Conservation (phyloP, 305 asterid species). For the Plantago coronopus region DNA sequence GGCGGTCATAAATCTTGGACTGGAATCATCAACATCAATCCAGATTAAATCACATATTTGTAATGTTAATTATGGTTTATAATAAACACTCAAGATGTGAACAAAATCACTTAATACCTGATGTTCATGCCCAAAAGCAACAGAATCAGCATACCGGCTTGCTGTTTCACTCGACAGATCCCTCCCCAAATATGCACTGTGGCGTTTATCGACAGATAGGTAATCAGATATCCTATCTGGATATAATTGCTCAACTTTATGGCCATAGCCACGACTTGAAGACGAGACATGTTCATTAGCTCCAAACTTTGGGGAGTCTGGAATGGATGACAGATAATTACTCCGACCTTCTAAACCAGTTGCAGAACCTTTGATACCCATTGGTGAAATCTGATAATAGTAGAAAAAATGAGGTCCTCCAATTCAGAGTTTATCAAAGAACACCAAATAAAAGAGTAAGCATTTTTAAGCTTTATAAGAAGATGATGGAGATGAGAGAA, state of each 20-base stretch:
- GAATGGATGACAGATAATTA: conserved; percentile 56
- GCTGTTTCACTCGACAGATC: conserved; percentile 71
- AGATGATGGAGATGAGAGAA: too few species aligned
- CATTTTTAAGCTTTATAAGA: too few species aligned
- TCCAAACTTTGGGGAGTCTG: conserved; percentile 67
- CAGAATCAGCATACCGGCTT: conserved; percentile 64
- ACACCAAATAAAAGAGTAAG: conserved; percentile 2
- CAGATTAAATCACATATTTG: conserved; percentile 12
- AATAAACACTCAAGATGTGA: conserved; percentile 15
- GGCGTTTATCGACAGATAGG: conserved; percentile 68
- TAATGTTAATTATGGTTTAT: not conserved
- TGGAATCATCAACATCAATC: conserved; percentile 26
- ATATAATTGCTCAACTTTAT: conserved; percentile 66
- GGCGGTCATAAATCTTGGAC: conserved; percentile 72
- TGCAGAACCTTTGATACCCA: conserved; percentile 62
- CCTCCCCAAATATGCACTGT: conserved; percentile 57
- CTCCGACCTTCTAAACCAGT: conserved; percentile 70
- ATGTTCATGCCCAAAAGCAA: conserved; percentile 59
- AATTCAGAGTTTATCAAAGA: conserved; percentile 6
- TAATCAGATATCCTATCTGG: conserved; percentile 71
- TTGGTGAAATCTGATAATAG: conserved; percentile 53
- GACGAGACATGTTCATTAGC: conserved; percentile 62
- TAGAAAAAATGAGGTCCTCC: conserved; percentile 12
- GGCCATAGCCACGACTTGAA: conserved; percentile 68
- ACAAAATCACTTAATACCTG: conserved; percentile 49